Percentiles rank a stretch among this genome's conserved stretches.
Evolutionary conservation across 805 yeast species (phyloP).

Genomic region (Geotrichum ghanense): DNA sequence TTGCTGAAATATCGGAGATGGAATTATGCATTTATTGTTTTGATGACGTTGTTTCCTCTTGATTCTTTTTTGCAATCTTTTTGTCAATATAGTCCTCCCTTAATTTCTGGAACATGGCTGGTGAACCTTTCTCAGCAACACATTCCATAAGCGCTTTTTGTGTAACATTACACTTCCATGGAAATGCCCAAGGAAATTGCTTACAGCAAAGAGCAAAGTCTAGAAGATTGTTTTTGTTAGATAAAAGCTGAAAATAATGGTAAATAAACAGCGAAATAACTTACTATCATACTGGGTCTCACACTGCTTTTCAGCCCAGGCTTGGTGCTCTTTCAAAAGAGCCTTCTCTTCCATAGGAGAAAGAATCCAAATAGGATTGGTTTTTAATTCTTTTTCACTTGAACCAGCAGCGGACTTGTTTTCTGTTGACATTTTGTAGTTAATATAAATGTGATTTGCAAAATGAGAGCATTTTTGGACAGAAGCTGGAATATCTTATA

Average conservation of each 20-base stretch:
- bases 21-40: no score
- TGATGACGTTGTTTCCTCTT: no score
- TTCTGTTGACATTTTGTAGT: not conserved
- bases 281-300: constrained; percentile 9
- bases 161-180: constrained; percentile 27
- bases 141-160: constrained; percentile 25
- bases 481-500: no score
- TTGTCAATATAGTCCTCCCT: constrained; percentile 21
- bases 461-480: no score
- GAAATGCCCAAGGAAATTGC: constrained; percentile 25
- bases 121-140: constrained; percentile 25
- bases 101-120: constrained; percentile 19
- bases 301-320: constrained; percentile 23
- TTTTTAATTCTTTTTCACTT: not conserved
- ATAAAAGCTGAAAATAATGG: not conserved
- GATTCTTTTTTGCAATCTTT: constrained; percentile 14
- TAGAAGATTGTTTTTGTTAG: constrained; percentile 10
- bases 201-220: constrained; percentile 25
- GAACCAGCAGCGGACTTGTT: not conserved
- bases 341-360: constrained; percentile 29
- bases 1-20: no score
- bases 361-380: constrained; percentile 27
- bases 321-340: constrained; percentile 23
- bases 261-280: not conserved
- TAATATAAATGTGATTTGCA: not conserved